Percentiles rank a stretch among this genome's conserved stretches.
Evolutionary conservation across 2,329 filamentous ascomycete genomes (phyloP).

Genomic region (Beauveria scarabaeidicola): DNA sequence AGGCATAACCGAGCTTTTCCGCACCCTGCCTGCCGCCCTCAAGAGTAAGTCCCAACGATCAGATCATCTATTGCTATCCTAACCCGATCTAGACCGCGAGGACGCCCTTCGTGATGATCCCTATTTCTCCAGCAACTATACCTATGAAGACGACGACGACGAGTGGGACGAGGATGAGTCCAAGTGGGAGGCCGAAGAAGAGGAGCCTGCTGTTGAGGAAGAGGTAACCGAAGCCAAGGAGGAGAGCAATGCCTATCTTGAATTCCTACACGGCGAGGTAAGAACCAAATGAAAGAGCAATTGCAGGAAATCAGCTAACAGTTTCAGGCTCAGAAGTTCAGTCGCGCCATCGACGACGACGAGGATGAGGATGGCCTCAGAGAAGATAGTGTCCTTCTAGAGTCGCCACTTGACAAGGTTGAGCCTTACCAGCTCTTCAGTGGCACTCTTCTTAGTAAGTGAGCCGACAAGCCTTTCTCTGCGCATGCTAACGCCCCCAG

Average conservation of each 20-base stretch:
- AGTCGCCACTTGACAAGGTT: constrained; percentile 89
- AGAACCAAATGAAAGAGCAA: constrained; percentile 17
- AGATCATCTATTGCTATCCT: constrained; percentile 13
- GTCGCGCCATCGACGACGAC: constrained; percentile 56
- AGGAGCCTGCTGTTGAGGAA: constrained; percentile 55
- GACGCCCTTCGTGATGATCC: constrained; percentile 88
- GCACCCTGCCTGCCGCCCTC: constrained; percentile 76
- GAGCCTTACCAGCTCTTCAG: constrained; percentile 92
- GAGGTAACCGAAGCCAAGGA: constrained; percentile 63
- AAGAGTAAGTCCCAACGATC: constrained; percentile 53
- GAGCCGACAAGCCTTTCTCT: neutral
- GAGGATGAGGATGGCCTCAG: constrained; percentile 76
- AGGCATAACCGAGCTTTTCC: constrained; percentile 85
- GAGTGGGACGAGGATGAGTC: constrained; percentile 76
- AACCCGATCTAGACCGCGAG: constrained; percentile 60
- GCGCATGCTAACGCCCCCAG: constrained; percentile 33
- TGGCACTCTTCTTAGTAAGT: constrained; percentile 71
- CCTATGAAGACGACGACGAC: constrained; percentile 68
- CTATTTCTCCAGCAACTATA: constrained; percentile 55
- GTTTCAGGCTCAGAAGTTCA: constrained; percentile 70
- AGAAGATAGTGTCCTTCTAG: constrained; percentile 85
- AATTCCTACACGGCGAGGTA: constrained; percentile 90
- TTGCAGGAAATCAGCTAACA: constrained; percentile 16
- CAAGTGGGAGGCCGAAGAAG: constrained; percentile 69
- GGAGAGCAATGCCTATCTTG: constrained; percentile 87